Evolutionary conservation across 768 basidiomycete species (phyloP), one percentile per base, ranked within the genome.

Genomic region (Cytidiella melzeri): DNA sequence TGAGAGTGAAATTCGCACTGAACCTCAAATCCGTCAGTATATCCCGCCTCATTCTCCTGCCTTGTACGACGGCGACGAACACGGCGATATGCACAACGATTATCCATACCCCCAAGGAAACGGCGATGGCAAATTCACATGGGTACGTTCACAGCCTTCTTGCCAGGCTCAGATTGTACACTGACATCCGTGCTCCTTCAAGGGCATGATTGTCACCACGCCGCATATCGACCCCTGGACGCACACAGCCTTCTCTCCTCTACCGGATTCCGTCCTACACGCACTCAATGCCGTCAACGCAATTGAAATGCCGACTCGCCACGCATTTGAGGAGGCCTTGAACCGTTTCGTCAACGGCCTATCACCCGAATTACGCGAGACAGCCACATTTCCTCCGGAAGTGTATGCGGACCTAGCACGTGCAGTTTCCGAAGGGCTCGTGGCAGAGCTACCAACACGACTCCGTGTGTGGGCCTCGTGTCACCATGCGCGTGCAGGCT

Each of bases 401-500:
- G 62, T 65, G 6, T 87, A 86, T 57, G 69, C 73, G 5, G 69
- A 71, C 30, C 57, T 83, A 26, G 74, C 76, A 34, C 71, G 67
- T 44, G 75, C 67, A 36, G 64, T 86, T 41, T 64, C 72, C 2
- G 70, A 69, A 19, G 55, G 61, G 21, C 57, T 62, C 13, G 49
- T 60, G 5, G 58, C 59, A 13, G 55, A 57, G 43, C 57, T 75
- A 26, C 62, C 73, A 28, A 64, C 57, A 25, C 76, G 77, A 27
- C 57, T 67, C 52, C 72, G 68, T 43, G 70, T 74, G 52, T 86
- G 84, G 84, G 60, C 72, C 12, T 61, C 69, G 15, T 74, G 76
- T 56, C 83, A 86, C 57, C 81, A 81, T 51, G 67, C 84, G 39
- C 76, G 76, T 48, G 68, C 76, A 28, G 84, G 83, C 15, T 84